A percentile compares a stretch with the other conserved stretches of the same genome.
These are phyloP conservation scores for Scleromitrula shiraiana DNA, from an alignment of 2,329 filamentous ascomycete genomes.

Conservation along the genomic window DNA sequence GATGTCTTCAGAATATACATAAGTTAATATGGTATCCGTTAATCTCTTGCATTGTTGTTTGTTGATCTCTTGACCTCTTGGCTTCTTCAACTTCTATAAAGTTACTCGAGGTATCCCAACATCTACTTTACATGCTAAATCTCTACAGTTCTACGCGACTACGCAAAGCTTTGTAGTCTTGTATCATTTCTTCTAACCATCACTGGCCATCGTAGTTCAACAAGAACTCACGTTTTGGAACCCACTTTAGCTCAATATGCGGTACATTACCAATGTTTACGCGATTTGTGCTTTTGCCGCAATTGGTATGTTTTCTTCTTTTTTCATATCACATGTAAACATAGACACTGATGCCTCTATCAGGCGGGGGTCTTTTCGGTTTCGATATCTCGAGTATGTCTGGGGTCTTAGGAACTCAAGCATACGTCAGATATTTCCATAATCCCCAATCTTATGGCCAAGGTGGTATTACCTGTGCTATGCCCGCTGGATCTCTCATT, in stretches of 20 bases:
- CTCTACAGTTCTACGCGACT: too few relatives aligned
- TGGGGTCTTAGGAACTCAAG: slow-evolving; percentile 55
- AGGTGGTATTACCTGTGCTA: slow-evolving; percentile 64
- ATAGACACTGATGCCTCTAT: background rate
- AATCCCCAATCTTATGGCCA: slow-evolving; percentile 51
- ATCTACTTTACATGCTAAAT: too few relatives aligned
- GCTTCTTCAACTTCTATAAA: too few relatives aligned
- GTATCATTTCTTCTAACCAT: too few relatives aligned
- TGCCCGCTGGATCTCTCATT: slow-evolving; percentile 65
- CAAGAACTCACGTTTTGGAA: background rate
- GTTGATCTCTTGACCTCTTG: too few relatives aligned
- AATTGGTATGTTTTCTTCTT: slow-evolving; percentile 39
- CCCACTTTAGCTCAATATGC: slow-evolving; percentile 20
- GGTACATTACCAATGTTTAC: slow-evolving; percentile 43
- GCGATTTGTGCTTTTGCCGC: slow-evolving; percentile 54
- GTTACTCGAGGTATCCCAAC: too few relatives aligned
- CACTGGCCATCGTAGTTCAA: too few relatives aligned
- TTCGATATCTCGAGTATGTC: slow-evolving; percentile 75
- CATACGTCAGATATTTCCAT: slow-evolving; percentile 66
- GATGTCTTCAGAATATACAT: too few relatives aligned
- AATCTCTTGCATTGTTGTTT: too few relatives aligned
- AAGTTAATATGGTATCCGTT: too few relatives aligned
- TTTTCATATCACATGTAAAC: too few relatives aligned
- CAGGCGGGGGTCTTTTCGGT: slow-evolving; percentile 63
- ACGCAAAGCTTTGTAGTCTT: too few relatives aligned